Base-by-base conservation (phyloP, 2,329 filamentous ascomycete genomes). In the Aspergillus latus region DNA sequence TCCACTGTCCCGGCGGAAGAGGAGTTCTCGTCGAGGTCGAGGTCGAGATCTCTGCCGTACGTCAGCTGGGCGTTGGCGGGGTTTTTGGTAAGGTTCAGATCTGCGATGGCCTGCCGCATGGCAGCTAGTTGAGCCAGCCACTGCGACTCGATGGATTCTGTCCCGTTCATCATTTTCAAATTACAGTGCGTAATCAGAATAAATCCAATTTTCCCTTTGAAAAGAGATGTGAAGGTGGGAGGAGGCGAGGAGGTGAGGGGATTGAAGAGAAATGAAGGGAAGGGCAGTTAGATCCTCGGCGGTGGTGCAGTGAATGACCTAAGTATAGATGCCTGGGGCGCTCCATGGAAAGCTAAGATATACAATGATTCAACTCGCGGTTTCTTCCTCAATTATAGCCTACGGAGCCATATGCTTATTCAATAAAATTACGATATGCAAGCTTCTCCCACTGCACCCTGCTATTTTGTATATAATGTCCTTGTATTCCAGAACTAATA, bases 91-190 rank as follows among this genome's bases (percentile, higher is more conserved):
- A 86, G 72, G 55, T 85, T 82, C 51, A 97, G 78, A 21, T 88
- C 84, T 42, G 88, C 89, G 57, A 97, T 85, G 43, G 92, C 91
- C 59, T 88, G 83, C 68, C 88, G 88, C 94, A 99, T 97, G 32
- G 88, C 85, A 29, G 85, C 83, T 65, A 96, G 84, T 71, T 97
- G 91, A 57, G 86, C 83, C 62, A 93, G 86, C 94, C 94, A 97
- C 83, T 89, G 82, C 44, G 80, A 78, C 69, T 87, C 63, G 16
- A 46, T 48, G 21, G 60, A 59, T 10, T 37, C 61, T n/a, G 58
- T 55, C 42, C 49, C 58, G 28, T 59, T 56, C 61, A 63, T 63
- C 13, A 2, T 21, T 45, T 57, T 36, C 71, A 21, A 13, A 5
- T n/a, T 11, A 34, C 9, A 37, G 4, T 5, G 10, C 11, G 11